Base-by-base conservation (phyloP, 768 basidiomycete genomes). In the Thelephora ganbajun region DNA sequence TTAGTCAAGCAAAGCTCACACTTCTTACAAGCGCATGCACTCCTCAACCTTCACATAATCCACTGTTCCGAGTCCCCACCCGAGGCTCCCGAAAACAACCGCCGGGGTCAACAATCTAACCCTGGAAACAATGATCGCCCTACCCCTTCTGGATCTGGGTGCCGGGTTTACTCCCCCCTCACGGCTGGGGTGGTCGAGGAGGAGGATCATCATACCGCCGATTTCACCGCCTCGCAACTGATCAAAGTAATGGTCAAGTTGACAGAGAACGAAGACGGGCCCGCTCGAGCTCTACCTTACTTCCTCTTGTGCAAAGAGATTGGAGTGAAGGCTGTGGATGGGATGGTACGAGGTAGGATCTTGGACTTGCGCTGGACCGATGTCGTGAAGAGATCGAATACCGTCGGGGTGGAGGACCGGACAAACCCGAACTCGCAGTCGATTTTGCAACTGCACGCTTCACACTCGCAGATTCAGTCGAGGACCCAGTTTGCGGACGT, bases 1-100 rank as follows among this genome's bases (percentile, higher is more conserved):
- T 18, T 53, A 88, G 84, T 87, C 60, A 79, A 79, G 55, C 80
- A 83, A 55, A 79, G 80, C 49, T 84, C 85, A 0, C 83, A 85
- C 57, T 90, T 87, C 66, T 73, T 90, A 19, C 88, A 90, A 65
- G 88, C 88, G 0, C 83, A 90, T 50, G 72, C 85, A 0, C 67
- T 87, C 1, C 73, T 91, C 48, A 90, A 91, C 54, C 73, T 91
- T 12, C 88, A 91, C 59, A 83, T 91, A 60, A 84, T 91, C 46
- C 86, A 90, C 55, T 81, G 85, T 2, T 80, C 81, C 1, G 83
- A 87, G 57, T 63, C 76, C 0, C 59, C 72, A 0, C 61, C 62
- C 7, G 26, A 19, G 2, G 23, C 64, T 2, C 60, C 56, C 11
- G 52, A 50, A 18, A 54, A 57, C n/a, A 58, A 59, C 41, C 50